Conservation (phyloP, 2,329 filamentous ascomycete genomes). For the Karstenula rhodostoma region DNA sequence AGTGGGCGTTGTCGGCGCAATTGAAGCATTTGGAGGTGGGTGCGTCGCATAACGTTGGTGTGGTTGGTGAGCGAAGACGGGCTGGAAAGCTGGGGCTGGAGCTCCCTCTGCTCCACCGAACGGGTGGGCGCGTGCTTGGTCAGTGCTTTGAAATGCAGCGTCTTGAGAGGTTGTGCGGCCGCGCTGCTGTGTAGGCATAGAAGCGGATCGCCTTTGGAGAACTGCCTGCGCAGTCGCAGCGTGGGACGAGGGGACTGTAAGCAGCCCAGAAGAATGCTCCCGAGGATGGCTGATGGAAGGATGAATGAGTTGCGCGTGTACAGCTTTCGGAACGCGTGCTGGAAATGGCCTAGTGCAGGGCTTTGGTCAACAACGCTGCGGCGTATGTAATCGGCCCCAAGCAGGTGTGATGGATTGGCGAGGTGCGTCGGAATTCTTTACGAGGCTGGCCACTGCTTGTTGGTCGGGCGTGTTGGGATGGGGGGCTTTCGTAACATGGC, state of each 20-base stretch:
- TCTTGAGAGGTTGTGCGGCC: conserved; percentile 33
- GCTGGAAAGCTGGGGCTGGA: conserved; percentile 24
- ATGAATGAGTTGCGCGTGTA: conserved; percentile 30
- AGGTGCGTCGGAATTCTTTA: neutral
- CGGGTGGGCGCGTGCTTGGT: conserved; percentile 36
- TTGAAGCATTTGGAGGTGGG: conserved; percentile 30
- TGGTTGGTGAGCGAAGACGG: conserved; percentile 24
- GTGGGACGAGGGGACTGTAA: conserved; percentile 15
- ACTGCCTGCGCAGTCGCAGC: conserved; percentile 26
- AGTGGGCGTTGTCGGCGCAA: conserved; percentile 25
- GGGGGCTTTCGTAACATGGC: neutral
- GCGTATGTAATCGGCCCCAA: conserved; percentile 11
- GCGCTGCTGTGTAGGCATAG: conserved; percentile 39
- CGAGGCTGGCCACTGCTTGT: neutral
- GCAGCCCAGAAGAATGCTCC: conserved; percentile 3
- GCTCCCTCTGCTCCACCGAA: conserved; percentile 26
- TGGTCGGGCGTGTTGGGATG: neutral
- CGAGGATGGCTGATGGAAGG: conserved; percentile 31
- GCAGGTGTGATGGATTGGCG: neutral
- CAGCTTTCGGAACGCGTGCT: conserved; percentile 11
- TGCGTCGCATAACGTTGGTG: conserved; percentile 39
- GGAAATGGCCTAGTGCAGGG: conserved; percentile 18
- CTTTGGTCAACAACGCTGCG: conserved; percentile 2
- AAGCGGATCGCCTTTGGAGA: conserved; percentile 25
- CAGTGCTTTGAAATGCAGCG: conserved; percentile 45